These are phyloP conservation scores for Kodamaea kakaduensis DNA, from an alignment of 805 yeast genomes.

Conservation along the genomic window DNA sequence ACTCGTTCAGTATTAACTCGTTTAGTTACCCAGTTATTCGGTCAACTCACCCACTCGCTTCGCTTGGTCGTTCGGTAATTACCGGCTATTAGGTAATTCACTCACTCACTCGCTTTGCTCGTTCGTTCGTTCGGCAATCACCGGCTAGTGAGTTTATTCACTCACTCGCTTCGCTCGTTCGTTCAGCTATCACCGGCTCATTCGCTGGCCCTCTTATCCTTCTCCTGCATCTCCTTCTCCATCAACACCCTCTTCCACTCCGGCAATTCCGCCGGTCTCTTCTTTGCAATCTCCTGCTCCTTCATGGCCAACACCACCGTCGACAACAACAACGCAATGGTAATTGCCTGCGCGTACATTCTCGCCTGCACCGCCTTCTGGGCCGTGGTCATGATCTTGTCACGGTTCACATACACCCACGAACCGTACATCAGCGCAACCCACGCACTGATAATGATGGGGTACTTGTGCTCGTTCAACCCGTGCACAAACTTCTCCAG, in stretches of 20 bases:
- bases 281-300: slow-evolving; percentile 21
- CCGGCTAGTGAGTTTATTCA: too few species aligned
- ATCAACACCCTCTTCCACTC: slow-evolving; percentile 19
- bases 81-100: too few species aligned
- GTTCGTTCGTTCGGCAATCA: too few species aligned
- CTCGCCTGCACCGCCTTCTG: slow-evolving; percentile 28
- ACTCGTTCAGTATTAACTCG: too few species aligned
- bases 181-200: slow-evolving; percentile 2
- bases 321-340: slow-evolving; percentile 25
- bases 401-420: slow-evolving; percentile 25
- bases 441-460: slow-evolving; percentile 35
- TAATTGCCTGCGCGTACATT: slow-evolving; percentile 29
- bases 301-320: slow-evolving; percentile 26
- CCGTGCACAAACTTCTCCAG: slow-evolving; percentile 27
- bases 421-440: slow-evolving; percentile 34
- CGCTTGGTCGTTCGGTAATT: too few species aligned
- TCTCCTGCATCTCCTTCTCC: slow-evolving; percentile 7
- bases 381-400: slow-evolving; percentile 24
- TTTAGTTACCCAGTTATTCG: too few species aligned
- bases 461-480: slow-evolving; percentile 33
- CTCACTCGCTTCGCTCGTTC: slow-evolving; percentile 1
- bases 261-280: slow-evolving; percentile 21
- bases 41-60: too few species aligned
- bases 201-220: slow-evolving; percentile 4
- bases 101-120: too few species aligned